phyloP scores from a whole-genome alignment of 805 yeast species.

The Yamadazyma laniorum region DNA sequence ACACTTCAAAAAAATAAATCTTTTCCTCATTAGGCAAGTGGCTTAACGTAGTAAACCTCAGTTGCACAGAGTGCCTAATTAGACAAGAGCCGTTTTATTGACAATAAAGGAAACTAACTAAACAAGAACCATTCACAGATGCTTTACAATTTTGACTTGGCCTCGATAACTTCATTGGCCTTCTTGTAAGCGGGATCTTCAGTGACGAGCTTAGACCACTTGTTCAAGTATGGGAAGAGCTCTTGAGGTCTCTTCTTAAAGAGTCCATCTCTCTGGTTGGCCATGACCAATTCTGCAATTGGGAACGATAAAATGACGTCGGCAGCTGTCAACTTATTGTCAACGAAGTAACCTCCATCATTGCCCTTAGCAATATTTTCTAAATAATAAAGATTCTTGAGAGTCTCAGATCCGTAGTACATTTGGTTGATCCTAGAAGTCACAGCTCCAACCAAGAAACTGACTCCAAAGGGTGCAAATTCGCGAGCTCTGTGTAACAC shows the following conservation, averaged over 20 bases:
- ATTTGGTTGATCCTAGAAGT: slow-evolving; percentile 21
- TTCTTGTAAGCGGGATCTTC: slow-evolving; percentile 7
- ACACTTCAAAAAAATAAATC: too few species aligned
- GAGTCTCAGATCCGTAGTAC: slow-evolving; percentile 27
- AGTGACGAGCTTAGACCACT: slow-evolving; percentile 20
- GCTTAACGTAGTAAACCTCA: too few species aligned
- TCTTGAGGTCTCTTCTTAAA: slow-evolving; percentile 7
- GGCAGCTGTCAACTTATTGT: slow-evolving; percentile 51
- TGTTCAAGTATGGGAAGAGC: slow-evolving; percentile 21
- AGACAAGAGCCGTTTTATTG: too few species aligned
- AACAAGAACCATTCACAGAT: too few species aligned
- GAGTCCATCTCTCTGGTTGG: slow-evolving; percentile 23
- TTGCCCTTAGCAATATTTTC: slow-evolving; percentile 28
- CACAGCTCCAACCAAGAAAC: slow-evolving; percentile 21
- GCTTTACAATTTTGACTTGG: slow-evolving; percentile 2
- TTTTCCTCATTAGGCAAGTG: too few species aligned
- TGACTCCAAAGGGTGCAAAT: slow-evolving; percentile 28
- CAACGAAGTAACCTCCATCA: slow-evolving; percentile 42
- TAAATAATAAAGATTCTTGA: slow-evolving; percentile 26
- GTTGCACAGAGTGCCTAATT: too few species aligned
- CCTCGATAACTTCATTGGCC: slow-evolving; percentile 5
- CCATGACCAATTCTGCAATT: slow-evolving; percentile 22
- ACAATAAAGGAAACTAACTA: too few species aligned
- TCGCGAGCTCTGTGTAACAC: slow-evolving; percentile 24
- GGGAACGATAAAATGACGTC: slow-evolving; percentile 57